Conservation (phyloP, 2,329 filamentous ascomycete species). For the Diplocarpon rosae region DNA sequence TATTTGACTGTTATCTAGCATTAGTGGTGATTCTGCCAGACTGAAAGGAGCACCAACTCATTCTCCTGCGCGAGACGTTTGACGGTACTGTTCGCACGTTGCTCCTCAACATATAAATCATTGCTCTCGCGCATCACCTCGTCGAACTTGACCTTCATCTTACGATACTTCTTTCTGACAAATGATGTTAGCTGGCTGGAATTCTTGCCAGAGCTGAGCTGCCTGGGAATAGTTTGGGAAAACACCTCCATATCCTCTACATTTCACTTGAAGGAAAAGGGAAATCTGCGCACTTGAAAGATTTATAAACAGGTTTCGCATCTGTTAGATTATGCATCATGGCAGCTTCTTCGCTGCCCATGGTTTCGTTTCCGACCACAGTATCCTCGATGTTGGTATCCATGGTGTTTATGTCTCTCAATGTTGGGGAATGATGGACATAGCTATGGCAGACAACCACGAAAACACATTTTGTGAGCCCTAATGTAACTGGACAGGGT, state of each 20-base stretch:
- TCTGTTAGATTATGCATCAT: conserved; percentile 16
- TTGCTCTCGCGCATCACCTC: conserved; percentile 71
- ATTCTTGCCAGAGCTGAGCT: no score
- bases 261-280: not conserved
- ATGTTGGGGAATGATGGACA: no score
- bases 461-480: no score
- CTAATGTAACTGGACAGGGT: no score
- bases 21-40: conserved; percentile 1
- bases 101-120: conserved; percentile 68
- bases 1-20: conserved; percentile 54
- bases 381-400: no score
- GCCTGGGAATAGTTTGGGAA: no score
- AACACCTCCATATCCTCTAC: conserved; percentile 9
- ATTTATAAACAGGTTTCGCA: conserved; percentile 28
- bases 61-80: conserved; percentile 83
- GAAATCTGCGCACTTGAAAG: conserved; percentile 29
- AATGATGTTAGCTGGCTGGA: conserved; percentile 32
- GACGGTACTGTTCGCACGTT: conserved; percentile 68
- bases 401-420: no score
- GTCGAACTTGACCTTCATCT: conserved; percentile 74
- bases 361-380: not conserved
- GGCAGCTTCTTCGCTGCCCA: conserved; percentile 6
- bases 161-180: conserved; percentile 90
- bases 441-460: no score
- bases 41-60: conserved; percentile 51